Percentiles rank a stretch among this genome's conserved stretches.
These are phyloP conservation scores for Penicillium argentinense DNA, from an alignment of 495 filamentous ascomycete genomes.

Conservation along the genomic window DNA sequence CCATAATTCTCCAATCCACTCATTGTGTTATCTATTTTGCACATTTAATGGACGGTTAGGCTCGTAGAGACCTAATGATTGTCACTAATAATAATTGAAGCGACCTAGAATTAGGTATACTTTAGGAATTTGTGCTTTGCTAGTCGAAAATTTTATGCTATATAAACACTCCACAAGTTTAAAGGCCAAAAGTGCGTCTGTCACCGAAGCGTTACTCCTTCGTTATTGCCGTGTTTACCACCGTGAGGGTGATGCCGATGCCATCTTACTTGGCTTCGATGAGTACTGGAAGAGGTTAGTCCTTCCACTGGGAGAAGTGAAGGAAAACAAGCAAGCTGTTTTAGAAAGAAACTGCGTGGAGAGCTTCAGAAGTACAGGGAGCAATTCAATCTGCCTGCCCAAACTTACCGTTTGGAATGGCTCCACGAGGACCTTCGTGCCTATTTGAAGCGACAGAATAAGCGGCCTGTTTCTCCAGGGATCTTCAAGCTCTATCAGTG, in stretches of 20 bases:
- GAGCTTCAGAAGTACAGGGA: background rate
- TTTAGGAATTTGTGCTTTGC: too few species aligned
- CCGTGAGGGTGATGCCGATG: background rate
- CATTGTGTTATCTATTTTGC: too few species aligned
- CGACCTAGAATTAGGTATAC: too few species aligned
- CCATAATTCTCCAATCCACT: too few species aligned
- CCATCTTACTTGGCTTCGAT: background rate
- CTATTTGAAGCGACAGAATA: background rate
- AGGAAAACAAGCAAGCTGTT: background rate
- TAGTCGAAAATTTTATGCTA: too few species aligned
- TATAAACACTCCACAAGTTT: too few species aligned
- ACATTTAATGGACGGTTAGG: too few species aligned
- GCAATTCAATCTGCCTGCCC: background rate
- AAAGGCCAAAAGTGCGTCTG: too few species aligned
- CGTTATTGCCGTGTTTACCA: background rate
- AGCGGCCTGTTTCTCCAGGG: background rate
- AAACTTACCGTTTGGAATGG: background rate
- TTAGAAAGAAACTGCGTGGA: background rate
- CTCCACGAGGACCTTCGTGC: background rate
- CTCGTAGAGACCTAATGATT: too few species aligned
- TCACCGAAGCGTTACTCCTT: background rate
- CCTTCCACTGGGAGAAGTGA: background rate
- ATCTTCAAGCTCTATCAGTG: background rate
- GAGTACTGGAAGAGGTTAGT: background rate
- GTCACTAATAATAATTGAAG: too few species aligned